Evolutionary conservation across 331 rosid genomes (phyloP).

Genomic region (Quercus phellos): DNA sequence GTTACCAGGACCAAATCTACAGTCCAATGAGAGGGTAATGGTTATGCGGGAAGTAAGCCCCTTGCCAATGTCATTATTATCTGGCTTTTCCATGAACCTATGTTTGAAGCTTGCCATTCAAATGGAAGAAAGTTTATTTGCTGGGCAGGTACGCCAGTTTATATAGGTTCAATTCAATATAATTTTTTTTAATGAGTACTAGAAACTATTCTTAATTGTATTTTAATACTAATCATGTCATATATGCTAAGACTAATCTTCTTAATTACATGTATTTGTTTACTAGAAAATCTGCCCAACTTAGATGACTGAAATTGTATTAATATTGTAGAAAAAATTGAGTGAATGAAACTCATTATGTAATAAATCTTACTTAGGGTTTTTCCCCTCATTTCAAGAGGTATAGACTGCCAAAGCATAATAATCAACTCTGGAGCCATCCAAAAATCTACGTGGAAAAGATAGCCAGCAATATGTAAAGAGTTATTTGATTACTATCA

Average conservation of each 20-base stretch:
- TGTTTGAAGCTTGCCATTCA: conserved; percentile 80
- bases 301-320: background rate
- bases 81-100: conserved; percentile 92
- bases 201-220: background rate
- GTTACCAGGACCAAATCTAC: conserved; percentile 58
- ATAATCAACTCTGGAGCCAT: background rate
- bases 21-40: conserved; percentile 60
- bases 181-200: background rate
- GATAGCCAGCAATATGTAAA: background rate
- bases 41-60: conserved; percentile 93
- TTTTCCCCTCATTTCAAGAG: too few relatives aligned
- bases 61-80: conserved; percentile 84
- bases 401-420: background rate
- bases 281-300: background rate
- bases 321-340: background rate
- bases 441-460: background rate
- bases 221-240: background rate
- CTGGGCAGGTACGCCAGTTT: conserved; percentile 61
- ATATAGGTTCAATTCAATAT: too few relatives aligned
- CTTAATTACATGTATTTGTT: background rate
- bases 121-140: conserved; percentile 88
- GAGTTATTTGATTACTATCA: background rate
- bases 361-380: background rate
- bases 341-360: background rate
- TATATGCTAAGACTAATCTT: background rate